Evolutionary conservation across 306 rosid genomes (phyloP), one percentile per base, ranked within the genome.

Genomic region (Styphnolobium japonicum): DNA sequence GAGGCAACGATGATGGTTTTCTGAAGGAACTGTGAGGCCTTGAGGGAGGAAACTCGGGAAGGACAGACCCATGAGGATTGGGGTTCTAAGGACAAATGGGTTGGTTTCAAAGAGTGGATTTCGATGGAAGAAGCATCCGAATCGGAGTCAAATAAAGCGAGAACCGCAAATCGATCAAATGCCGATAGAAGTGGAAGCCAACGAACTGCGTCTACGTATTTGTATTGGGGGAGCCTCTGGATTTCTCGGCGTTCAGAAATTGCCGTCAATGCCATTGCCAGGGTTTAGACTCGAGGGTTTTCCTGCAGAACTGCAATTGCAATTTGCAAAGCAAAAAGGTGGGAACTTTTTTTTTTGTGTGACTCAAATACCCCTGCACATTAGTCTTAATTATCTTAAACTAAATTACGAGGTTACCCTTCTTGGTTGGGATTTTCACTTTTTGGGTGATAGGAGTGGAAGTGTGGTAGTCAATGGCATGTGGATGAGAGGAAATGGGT

Each of bases 151-250:
- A 79, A 91, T 5, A 63, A n/a, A 10, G 98, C 93, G 45, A 94
- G 57, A 46, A 82, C 95, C 0, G 97, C 88, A 55, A 80, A 84
- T 2, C 98, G 90, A 18, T 87, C 81, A 42, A 94, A 90, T 60
- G 95, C 86, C 8, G 95, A 88, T 31, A 76, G 42, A 0, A 77
- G 83, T 2, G 98, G 94, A n/a, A 92, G 90, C 98, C 98, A 94
- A 2, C 97, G 93, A 45, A 91, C 97, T 0, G 91, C 85, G 77
- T 92, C 93, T 2, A 94, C 39, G 86, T 94, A 92, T 82, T 91
- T 83, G 72, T 86, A 39, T 63, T 87, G 97, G 0, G 93, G 92
- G 39, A 92, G 64, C 43, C 91, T 79, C 55, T 88, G 86, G 84
- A 90, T 69, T 81, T 75, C 81, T 37, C 84, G 82, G 43, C 83